phyloP scores from a whole-genome alignment of 1,139 yeast species.

The Zygosaccharomyces sapae region DNA sequence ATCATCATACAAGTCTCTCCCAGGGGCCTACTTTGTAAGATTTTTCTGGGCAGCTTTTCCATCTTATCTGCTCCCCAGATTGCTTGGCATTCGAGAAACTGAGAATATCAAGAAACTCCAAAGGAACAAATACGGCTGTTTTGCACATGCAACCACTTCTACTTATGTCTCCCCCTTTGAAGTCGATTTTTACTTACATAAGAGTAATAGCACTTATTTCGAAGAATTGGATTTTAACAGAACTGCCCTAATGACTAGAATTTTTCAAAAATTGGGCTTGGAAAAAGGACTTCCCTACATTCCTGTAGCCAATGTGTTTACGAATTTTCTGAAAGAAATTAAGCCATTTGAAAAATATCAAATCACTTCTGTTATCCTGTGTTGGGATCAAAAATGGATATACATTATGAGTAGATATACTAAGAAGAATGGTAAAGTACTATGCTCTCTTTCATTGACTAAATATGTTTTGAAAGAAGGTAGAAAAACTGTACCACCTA shows the following conservation, averaged over 20 bases:
- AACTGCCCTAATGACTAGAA: constrained; percentile 54
- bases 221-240: constrained; percentile 81
- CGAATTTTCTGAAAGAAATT: constrained; percentile 69
- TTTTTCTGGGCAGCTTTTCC: constrained; percentile 50
- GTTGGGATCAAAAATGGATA: constrained; percentile 92
- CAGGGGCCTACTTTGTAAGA: constrained; percentile 61
- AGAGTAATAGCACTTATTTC: constrained; percentile 81
- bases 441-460: constrained; percentile 63
- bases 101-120: constrained; percentile 24
- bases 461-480: constrained; percentile 77
- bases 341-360: constrained; percentile 57
- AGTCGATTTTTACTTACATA: constrained; percentile 81
- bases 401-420: constrained; percentile 56
- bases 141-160: constrained; percentile 44
- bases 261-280: constrained; percentile 51
- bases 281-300: constrained; percentile 55
- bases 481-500: constrained; percentile 66
- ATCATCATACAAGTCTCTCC: constrained; percentile 55
- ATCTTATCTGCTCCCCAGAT: constrained; percentile 41
- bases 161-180: constrained; percentile 74
- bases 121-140: constrained; percentile 32
- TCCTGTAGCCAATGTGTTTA: constrained; percentile 72
- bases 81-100: constrained; percentile 23
- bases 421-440: constrained; percentile 38
- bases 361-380: constrained; percentile 56